phyloP scores from a whole-genome alignment of 2,329 filamentous ascomycete species.

The Pseudogymnoascus sp. region DNA sequence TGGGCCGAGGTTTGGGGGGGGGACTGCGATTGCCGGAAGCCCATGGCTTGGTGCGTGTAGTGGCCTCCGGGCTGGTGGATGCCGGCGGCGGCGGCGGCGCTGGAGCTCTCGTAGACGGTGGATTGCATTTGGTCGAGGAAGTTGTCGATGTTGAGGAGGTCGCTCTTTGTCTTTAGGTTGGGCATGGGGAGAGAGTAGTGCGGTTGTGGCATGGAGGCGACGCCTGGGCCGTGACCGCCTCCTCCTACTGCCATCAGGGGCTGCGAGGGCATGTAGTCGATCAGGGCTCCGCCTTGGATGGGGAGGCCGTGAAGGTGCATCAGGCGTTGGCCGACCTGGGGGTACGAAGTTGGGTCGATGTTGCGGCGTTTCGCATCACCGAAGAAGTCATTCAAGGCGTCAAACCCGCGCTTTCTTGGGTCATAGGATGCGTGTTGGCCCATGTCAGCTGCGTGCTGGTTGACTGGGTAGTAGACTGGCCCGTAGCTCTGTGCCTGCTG shows the following conservation, averaged over 20 bases:
- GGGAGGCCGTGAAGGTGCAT: conserved; percentile 68
- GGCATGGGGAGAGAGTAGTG: conserved; percentile 81
- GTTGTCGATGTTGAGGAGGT: conserved; percentile 87
- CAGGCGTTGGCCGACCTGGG: conserved; percentile 82
- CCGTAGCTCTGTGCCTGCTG: conserved; percentile 59
- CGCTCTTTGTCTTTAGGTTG: conserved; percentile 85
- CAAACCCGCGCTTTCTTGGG: conserved; percentile 74
- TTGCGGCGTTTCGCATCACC: conserved; percentile 85
- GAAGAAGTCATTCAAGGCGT: conserved; percentile 90
- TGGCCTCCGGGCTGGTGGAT: conserved; percentile 68
- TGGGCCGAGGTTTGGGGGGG: conserved; percentile 34
- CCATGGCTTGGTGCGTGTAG: conserved; percentile 48
- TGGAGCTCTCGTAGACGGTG: conserved; percentile 90
- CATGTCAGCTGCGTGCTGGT: conserved; percentile 56
- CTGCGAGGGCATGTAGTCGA: conserved; percentile 49
- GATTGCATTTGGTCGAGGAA: conserved; percentile 94
- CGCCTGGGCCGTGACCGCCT: conserved; percentile 36
- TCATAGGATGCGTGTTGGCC: conserved; percentile 57
- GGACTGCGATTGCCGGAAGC: conserved; percentile 51
- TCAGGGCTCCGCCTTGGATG: conserved; percentile 47
- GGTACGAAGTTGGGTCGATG: conserved; percentile 83
- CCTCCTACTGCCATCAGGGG: conserved; percentile 50
- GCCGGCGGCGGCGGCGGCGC: conserved; percentile 69
- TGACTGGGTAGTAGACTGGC: conserved; percentile 71
- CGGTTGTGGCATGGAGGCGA: conserved; percentile 58